phyloP scores from a whole-genome alignment of 2,329 filamentous ascomycete species.

The Xylariaceae sp. region DNA sequence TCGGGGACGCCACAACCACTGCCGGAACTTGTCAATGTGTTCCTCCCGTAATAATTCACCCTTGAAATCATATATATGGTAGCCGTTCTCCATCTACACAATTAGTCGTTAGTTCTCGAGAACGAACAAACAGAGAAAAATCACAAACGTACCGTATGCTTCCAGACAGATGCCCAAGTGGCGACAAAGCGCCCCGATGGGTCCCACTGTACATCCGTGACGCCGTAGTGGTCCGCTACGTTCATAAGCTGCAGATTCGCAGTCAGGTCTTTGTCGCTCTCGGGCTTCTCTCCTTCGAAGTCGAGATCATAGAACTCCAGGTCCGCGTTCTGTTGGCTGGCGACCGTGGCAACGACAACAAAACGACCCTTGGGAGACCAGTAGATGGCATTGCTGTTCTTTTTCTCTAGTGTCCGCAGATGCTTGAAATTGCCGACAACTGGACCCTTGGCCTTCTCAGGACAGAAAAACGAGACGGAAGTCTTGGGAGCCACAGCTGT shows the following conservation, averaged over 20 bases:
- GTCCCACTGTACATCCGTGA: slow-evolving; percentile 98
- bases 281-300: slow-evolving; percentile 95
- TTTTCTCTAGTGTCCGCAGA: slow-evolving; percentile 93
- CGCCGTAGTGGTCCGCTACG: slow-evolving; percentile 91
- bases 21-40: slow-evolving; percentile 95
- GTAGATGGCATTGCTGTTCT: slow-evolving; percentile 99
- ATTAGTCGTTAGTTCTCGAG: slow-evolving; percentile 8
- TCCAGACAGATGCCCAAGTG: slow-evolving; percentile 92
- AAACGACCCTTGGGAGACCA: slow-evolving; percentile 97
- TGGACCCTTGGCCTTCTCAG: slow-evolving; percentile 86
- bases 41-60: slow-evolving; percentile 89
- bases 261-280: slow-evolving; percentile 89
- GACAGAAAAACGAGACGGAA: slow-evolving; percentile 92
- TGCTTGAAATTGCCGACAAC: slow-evolving; percentile 93
- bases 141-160: slow-evolving; percentile 75
- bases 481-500: slow-evolving; percentile 92
- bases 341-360: slow-evolving; percentile 89
- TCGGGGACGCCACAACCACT: slow-evolving; percentile 93
- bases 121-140: neutral
- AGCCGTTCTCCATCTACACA: slow-evolving; percentile 96
- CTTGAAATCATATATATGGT: slow-evolving; percentile 96
- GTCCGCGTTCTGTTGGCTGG: slow-evolving; percentile 90
- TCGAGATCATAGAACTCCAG: slow-evolving; percentile 98
- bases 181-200: slow-evolving; percentile 93
- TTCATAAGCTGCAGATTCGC: slow-evolving; percentile 96